These are phyloP conservation scores for Stromatinia cepivora DNA, from an alignment of 2,329 filamentous ascomycete species.

Conservation along the genomic window DNA sequence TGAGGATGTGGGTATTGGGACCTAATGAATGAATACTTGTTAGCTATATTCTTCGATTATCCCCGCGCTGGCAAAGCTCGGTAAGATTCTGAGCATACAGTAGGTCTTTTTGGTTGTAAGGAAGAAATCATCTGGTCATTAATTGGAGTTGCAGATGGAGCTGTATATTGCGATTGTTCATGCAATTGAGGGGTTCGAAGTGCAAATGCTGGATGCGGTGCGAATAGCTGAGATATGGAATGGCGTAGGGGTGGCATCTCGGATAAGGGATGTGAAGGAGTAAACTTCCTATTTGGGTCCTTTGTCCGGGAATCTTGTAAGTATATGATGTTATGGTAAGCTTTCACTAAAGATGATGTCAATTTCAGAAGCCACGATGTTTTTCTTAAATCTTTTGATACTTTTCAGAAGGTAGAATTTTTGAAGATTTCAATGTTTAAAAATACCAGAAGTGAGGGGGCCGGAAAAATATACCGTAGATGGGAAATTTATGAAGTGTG, in stretches of 20 bases:
- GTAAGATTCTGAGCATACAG: conserved; percentile 20
- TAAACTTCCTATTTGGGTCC: neutral
- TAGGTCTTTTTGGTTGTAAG: conserved; percentile 29
- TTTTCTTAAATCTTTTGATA: neutral
- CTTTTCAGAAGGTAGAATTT: neutral
- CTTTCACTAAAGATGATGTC: neutral
- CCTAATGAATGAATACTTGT: neutral
- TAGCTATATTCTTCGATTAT: neutral
- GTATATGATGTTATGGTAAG: neutral
- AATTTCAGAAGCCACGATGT: neutral
- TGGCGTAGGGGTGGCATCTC: conserved; percentile 23
- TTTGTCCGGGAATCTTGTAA: neutral
- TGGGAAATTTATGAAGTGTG: conserved; percentile 21
- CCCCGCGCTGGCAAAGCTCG: neutral
- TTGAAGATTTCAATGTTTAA: neutral
- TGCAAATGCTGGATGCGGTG: conserved; percentile 26
- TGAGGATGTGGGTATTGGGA: conserved; percentile 7
- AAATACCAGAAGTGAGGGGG: neutral
- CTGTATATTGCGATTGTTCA: neutral
- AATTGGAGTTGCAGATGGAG: neutral
- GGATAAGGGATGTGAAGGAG: neutral
- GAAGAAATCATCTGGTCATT: conserved; percentile 7
- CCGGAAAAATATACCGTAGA: conserved; percentile 11
- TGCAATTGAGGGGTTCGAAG: neutral
- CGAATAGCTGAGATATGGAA: conserved; percentile 31